These are phyloP conservation scores for Capsella rubella DNA, from an alignment of 441 rosid species.

Conservation along the genomic window DNA sequence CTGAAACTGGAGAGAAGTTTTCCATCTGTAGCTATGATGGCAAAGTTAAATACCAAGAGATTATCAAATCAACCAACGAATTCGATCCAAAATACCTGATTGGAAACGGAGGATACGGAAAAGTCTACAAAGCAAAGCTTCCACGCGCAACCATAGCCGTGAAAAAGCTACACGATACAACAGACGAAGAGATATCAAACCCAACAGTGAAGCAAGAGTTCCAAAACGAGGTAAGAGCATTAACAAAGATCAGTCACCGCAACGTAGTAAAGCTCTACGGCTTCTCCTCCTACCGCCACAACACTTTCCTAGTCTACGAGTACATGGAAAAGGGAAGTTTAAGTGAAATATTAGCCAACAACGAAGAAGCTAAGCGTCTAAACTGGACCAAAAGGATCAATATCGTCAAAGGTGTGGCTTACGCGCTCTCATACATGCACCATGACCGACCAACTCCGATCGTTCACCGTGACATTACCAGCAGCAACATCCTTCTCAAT, in stretches of 20 bases:
- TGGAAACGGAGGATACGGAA: constrained; percentile 28
- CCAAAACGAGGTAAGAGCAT: constrained; percentile 35
- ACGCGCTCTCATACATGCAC: constrained; percentile 46
- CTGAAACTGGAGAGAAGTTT: no score
- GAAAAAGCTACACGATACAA: constrained; percentile 31
- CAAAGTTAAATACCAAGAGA: constrained; percentile 42
- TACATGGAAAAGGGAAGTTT: constrained; percentile 48
- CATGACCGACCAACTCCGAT: constrained; percentile 39
- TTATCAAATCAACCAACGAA: constrained; percentile 32
- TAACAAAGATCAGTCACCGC: constrained; percentile 46
- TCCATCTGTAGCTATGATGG: background rate
- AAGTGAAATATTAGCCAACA: constrained; percentile 23
- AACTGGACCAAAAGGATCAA: constrained; percentile 43
- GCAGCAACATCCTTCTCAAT: constrained; percentile 44
- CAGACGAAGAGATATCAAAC: background rate
- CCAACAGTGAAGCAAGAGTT: constrained; percentile 17
- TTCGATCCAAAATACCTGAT: constrained; percentile 31
- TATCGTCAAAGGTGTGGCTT: constrained; percentile 42
- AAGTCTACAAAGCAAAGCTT: constrained; percentile 40
- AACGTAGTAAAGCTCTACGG: constrained; percentile 51
- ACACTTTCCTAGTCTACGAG: constrained; percentile 44
- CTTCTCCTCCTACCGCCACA: constrained; percentile 35
- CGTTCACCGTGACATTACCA: constrained; percentile 46
- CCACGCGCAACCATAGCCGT: constrained; percentile 33
- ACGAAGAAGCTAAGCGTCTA: constrained; percentile 22